Percentiles rank a stretch among this genome's conserved stretches.
These are phyloP conservation scores for Coffea humblotiana DNA, from an alignment of 305 asterid species.

Conservation along the genomic window DNA sequence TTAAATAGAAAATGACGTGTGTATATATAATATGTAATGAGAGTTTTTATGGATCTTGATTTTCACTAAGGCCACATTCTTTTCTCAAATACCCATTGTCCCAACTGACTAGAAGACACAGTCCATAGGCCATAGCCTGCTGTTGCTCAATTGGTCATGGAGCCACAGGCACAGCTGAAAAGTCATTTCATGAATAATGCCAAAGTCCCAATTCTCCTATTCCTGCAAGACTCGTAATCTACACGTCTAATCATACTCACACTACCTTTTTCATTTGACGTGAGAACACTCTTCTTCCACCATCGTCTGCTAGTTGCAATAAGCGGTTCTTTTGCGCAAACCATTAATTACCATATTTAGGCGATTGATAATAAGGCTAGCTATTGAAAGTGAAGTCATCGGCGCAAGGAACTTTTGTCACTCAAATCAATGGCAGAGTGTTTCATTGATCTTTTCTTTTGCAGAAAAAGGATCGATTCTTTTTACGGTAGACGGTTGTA, in stretches of 20 bases:
- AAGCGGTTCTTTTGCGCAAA: too few species aligned
- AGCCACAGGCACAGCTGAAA: background rate
- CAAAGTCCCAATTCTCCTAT: background rate
- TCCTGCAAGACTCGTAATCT: background rate
- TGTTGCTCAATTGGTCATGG: background rate
- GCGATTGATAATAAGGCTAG: too few species aligned
- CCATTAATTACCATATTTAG: too few species aligned
- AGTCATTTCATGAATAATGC: background rate
- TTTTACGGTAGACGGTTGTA: background rate
- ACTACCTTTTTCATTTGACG: background rate
- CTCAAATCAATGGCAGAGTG: background rate
- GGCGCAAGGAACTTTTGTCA: too few species aligned
- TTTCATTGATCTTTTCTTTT: background rate
- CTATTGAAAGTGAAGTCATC: too few species aligned
- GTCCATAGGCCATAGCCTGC: background rate
- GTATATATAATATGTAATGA: background rate
- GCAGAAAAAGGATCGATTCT: background rate
- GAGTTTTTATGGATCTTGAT: background rate
- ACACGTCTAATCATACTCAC: background rate
- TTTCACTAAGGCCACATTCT: background rate
- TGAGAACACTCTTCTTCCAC: background rate
- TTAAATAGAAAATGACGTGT: constrained; percentile 24
- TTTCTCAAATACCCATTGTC: background rate
- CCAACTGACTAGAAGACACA: background rate
- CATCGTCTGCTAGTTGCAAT: too few species aligned